Evolutionary conservation across 805 yeast species (phyloP), one percentile per base, ranked within the genome.

Genomic region (Saccharomycopsis sp.): DNA sequence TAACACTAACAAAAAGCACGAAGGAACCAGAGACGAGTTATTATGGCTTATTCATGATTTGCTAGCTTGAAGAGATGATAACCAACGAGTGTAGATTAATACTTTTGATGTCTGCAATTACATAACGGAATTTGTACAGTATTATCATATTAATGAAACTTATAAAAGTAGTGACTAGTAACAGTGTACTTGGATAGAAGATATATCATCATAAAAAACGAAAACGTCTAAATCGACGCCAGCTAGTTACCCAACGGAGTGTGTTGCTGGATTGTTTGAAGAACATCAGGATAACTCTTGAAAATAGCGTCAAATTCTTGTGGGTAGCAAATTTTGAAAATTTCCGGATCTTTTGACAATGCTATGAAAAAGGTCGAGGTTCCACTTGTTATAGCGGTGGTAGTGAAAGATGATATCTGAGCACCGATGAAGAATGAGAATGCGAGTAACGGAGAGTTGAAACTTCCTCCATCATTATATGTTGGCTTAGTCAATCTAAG

Each of bases 291-390:
- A 67, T 87, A 87, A 51, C 82, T 78, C 61, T 79, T 71, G 64
- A 85, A 82, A 24, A 86, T 77, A 64, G 79, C 83, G 60, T 85
- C 83, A 66, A 84, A 87, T 61, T 82, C 71, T 16, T 79, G 79
- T 41, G 95, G 90, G 67, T 90, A 85, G 51, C 87, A 79, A 72
- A 78, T 77, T 67, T 81, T 83, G 75, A 87, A 85, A 5, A 87
- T 82, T 64, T 89, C 95, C 0, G 97, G 97, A 64, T 89, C 91
- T 65, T 83, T 81, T 14, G 91, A 89, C 65, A 89, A 75, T 0
- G 94, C 91, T 51, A 91, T 85, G 70, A 90, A 85, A 68, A 91
- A 85, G 0, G 97, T 87, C 21, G 91, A 82, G 9, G 84, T 82
- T 12, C 97, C 97, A 8, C 91, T 84, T 62, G 84, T 85, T 52